phyloP scores from a whole-genome alignment of 371 early-diverging fungal species.

The Fennellomyces sp. region DNA sequence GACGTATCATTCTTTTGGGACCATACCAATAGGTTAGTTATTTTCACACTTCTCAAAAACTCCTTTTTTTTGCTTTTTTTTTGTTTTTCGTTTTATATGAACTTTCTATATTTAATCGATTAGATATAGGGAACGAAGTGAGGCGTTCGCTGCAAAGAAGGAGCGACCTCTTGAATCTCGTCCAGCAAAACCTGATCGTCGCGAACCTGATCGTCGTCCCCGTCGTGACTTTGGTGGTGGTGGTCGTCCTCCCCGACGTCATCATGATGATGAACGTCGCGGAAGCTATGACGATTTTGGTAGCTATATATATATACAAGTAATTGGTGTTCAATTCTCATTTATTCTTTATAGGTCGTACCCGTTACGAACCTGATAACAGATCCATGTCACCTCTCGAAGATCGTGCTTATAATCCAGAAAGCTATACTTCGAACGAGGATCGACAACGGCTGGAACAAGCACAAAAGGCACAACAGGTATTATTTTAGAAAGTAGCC shows the following conservation, averaged over 20 bases:
- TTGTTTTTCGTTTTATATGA: neutral
- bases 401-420: neutral
- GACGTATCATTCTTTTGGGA: constrained; percentile 59
- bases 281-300: neutral
- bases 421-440: neutral
- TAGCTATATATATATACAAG: constrained; percentile 1
- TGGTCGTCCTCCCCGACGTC: constrained; percentile 5
- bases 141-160: constrained; percentile 14
- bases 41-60: too few species aligned
- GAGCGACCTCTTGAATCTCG: constrained; percentile 13
- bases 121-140: constrained; percentile 27
- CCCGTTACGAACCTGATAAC: constrained; percentile 6
- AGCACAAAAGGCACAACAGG: constrained; percentile 37
- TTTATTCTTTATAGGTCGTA: neutral
- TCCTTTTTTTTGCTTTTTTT: neutral
- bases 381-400: neutral
- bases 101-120: too few species aligned
- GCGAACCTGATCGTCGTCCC: constrained; percentile 6
- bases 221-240: neutral
- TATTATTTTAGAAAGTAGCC: neutral
- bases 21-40: constrained; percentile 47
- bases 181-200: constrained; percentile 1
- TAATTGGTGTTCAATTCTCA: neutral
- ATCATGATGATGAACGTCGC: constrained; percentile 1
- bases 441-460: constrained; percentile 23